A percentile compares a stretch with the other conserved stretches of the same genome.
phyloP scores from a whole-genome alignment of 1,284 basidiomycete species.

The Polyporus tsugae region DNA sequence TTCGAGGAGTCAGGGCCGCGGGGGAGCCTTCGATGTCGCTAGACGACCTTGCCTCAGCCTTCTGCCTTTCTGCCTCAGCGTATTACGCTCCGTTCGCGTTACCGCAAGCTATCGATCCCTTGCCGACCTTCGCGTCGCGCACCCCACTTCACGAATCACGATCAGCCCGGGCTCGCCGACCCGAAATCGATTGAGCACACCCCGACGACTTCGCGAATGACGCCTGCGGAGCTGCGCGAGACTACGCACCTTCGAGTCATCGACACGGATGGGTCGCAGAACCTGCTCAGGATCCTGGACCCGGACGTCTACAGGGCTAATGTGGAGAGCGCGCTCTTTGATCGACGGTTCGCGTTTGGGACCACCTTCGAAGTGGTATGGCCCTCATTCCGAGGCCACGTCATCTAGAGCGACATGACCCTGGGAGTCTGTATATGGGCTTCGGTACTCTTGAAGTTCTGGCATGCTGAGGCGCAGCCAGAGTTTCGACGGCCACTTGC shows the following conservation, averaged over 20 bases:
- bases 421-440: slow-evolving; percentile 23
- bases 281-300: slow-evolving; percentile 18
- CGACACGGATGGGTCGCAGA: slow-evolving; percentile 28
- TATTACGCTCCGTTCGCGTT: slow-evolving; percentile 29
- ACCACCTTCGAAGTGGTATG: slow-evolving; percentile 9
- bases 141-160: slow-evolving; percentile 22
- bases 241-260: slow-evolving; percentile 6
- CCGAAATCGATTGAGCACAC: slow-evolving; percentile 12
- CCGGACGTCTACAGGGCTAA: slow-evolving; percentile 23
- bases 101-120: slow-evolving; percentile 18
- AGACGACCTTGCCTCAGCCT: slow-evolving; percentile 16
- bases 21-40: slow-evolving; percentile 15
- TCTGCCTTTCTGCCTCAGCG: slow-evolving; percentile 26
- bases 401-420: slow-evolving; percentile 34
- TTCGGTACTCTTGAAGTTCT: slow-evolving; percentile 11
- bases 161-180: slow-evolving; percentile 6
- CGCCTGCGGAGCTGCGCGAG: slow-evolving; percentile 23
- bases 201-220: slow-evolving; percentile 30
- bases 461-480: slow-evolving; percentile 10
- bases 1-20: slow-evolving; percentile 10
- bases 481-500: slow-evolving; percentile 17
- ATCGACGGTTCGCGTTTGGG: slow-evolving; percentile 18
- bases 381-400: slow-evolving; percentile 26
- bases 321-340: slow-evolving; percentile 27
- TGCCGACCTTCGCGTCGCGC: slow-evolving; percentile 17